These are phyloP conservation scores for Sporothrix protearum DNA, from an alignment of 2,329 filamentous ascomycete genomes.

Conservation along the genomic window DNA sequence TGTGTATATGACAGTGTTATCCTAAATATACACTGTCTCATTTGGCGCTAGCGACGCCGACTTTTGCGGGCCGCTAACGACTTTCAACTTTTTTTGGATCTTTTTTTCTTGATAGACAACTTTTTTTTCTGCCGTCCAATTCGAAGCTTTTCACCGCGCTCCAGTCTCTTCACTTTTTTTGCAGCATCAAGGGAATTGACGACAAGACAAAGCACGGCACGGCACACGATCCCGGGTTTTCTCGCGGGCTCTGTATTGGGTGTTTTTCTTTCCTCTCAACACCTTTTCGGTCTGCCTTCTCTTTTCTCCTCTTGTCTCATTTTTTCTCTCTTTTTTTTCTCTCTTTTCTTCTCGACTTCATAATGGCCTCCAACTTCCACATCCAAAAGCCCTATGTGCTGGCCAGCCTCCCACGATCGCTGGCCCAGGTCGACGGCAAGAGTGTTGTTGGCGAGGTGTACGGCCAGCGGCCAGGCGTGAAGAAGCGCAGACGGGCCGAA, in stretches of 20 bases:
- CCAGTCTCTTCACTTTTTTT: constrained; percentile 15
- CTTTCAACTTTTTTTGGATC: constrained; percentile 18
- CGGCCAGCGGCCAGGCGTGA: constrained; percentile 52
- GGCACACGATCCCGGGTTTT: neutral
- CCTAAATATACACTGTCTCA: neutral
- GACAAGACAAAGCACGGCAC: constrained; percentile 6
- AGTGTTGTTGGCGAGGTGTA: constrained; percentile 60
- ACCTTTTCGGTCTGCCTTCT: no score
- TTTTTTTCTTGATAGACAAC: constrained; percentile 25
- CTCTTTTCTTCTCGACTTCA: neutral
- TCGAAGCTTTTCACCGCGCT: constrained; percentile 18
- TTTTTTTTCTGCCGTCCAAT: constrained; percentile 29
- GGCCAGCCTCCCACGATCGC: constrained; percentile 55
- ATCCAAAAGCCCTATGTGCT: constrained; percentile 64
- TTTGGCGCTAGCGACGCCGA: constrained; percentile 15
- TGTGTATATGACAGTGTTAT: neutral
- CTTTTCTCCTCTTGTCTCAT: neutral
- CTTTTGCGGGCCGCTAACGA: constrained; percentile 20
- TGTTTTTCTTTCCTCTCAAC: no score
- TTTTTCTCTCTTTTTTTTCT: neutral
- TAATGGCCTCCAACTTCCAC: constrained; percentile 58
- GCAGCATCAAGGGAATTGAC: neutral
- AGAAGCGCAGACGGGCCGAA: constrained; percentile 62
- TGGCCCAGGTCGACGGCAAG: constrained; percentile 49
- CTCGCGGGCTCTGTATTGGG: neutral